phyloP scores from a whole-genome alignment of 495 filamentous ascomycete genomes.

The Neurospora sp. region DNA sequence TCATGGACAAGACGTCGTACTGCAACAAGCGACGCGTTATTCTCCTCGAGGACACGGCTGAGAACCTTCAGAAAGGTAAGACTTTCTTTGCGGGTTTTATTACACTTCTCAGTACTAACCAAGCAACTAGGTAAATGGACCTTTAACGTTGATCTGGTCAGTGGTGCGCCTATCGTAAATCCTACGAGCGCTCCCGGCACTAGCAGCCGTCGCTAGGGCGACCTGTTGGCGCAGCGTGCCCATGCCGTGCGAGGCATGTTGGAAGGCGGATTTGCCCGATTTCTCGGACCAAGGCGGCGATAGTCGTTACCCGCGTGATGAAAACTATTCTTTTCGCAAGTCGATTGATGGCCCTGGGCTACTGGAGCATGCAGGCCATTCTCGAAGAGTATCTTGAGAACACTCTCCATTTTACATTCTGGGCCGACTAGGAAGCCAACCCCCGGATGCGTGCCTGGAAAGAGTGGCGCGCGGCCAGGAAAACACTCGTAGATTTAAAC shows the following conservation, averaged over 20 bases:
- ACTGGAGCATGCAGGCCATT: background rate
- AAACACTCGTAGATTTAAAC: background rate
- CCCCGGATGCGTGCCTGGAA: background rate
- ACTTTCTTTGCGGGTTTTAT: background rate
- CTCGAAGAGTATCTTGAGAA: background rate
- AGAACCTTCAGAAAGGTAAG: constrained; percentile 80
- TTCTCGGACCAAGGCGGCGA: background rate
- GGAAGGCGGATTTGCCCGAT: background rate
- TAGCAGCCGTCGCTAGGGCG: constrained; percentile 10
- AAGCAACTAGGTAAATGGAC: constrained; percentile 31
- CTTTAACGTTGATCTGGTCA: constrained; percentile 34
- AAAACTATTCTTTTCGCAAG: background rate
- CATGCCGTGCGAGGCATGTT: background rate
- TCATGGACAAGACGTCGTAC: constrained; percentile 95
- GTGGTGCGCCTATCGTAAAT: background rate
- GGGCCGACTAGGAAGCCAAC: background rate
- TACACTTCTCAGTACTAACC: background rate
- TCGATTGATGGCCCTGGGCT: background rate
- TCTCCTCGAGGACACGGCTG: constrained; percentile 79
- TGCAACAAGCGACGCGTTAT: constrained; percentile 89
- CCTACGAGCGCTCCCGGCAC: constrained; percentile 7
- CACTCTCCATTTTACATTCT: background rate
- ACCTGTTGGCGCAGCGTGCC: background rate
- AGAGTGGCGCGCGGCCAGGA: background rate
- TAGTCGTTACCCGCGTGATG: background rate